phyloP scores from a whole-genome alignment of 2,329 filamentous ascomycete genomes.

The Arthrinium puccinioides region DNA sequence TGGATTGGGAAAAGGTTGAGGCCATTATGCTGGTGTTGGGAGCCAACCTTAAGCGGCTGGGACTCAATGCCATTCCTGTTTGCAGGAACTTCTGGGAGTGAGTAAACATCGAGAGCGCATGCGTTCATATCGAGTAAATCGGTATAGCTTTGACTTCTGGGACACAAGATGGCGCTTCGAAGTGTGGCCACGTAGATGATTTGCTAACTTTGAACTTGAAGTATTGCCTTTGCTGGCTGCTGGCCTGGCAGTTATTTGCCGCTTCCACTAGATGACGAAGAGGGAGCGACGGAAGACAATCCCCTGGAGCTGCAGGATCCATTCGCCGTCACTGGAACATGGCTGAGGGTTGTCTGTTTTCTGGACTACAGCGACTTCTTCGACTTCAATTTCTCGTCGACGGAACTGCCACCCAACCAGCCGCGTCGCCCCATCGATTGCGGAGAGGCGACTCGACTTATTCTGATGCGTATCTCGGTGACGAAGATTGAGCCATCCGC shows the following conservation, averaged over 20 bases:
- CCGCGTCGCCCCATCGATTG: constrained; percentile 48
- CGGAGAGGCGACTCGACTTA: constrained; percentile 63
- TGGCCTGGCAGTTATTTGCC: constrained; percentile 43
- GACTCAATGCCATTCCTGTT: constrained; percentile 33
- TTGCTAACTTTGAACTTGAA: too few species aligned
- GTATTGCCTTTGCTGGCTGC: constrained; percentile 46
- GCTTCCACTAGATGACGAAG: constrained; percentile 21
- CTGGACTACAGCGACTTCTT: constrained; percentile 68
- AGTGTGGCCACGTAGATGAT: too few species aligned
- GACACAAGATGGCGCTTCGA: too few species aligned
- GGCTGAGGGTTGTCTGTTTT: constrained; percentile 54
- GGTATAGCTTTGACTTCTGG: too few species aligned
- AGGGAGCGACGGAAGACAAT: constrained; percentile 17
- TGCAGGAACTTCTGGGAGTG: constrained; percentile 49
- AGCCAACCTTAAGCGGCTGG: constrained; percentile 49
- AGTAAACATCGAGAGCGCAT: too few species aligned
- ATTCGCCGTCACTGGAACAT: constrained; percentile 64
- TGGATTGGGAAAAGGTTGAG: constrained; percentile 78
- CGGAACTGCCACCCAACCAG: constrained; percentile 27
- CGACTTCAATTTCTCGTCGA: constrained; percentile 58
- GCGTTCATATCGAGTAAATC: too few species aligned
- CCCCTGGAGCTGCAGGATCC: constrained; percentile 52
- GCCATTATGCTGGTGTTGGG: constrained; percentile 63
- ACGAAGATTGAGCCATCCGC: constrained; percentile 53
- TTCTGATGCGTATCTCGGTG: constrained; percentile 59